These are phyloP conservation scores for Ophiostoma angusticollis DNA, from an alignment of 2,329 filamentous ascomycete species.

Conservation along the genomic window DNA sequence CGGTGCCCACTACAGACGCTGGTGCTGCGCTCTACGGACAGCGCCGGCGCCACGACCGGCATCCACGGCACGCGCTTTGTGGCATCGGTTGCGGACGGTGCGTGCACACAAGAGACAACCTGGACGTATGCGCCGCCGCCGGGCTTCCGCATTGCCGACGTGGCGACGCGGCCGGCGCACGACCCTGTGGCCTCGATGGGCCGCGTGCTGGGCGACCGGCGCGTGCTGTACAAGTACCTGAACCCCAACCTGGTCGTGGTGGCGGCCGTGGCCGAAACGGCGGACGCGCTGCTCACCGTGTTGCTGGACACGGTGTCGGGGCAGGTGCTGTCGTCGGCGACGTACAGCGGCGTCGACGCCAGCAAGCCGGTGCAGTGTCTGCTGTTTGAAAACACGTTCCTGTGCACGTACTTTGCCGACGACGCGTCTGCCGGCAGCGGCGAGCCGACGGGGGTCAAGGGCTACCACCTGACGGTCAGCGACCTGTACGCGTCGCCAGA, in stretches of 20 bases:
- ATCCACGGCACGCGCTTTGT: slow-evolving; percentile 44
- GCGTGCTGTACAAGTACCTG: slow-evolving; percentile 95
- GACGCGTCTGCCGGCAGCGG: slow-evolving; percentile 17
- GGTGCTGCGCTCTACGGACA: no score
- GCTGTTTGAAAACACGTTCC: slow-evolving; percentile 90
- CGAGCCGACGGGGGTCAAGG: slow-evolving; percentile 49
- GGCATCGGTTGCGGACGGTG: slow-evolving; percentile 26
- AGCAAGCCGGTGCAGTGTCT: slow-evolving; percentile 61
- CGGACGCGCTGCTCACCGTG: slow-evolving; percentile 55
- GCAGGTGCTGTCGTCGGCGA: slow-evolving; percentile 58
- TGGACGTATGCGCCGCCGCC: slow-evolving; percentile 64
- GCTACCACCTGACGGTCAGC: slow-evolving; percentile 72
- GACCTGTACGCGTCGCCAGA: slow-evolving; percentile 82
- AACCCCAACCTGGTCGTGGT: slow-evolving; percentile 77
- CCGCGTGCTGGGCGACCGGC: slow-evolving; percentile 78
- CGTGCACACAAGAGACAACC: slow-evolving; percentile 32
- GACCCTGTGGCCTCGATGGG: slow-evolving; percentile 93
- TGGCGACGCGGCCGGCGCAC: slow-evolving; percentile 57
- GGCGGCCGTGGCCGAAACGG: slow-evolving; percentile 48
- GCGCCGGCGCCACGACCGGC: slow-evolving; percentile 23
- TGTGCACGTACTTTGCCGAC: slow-evolving; percentile 63
- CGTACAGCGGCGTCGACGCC: slow-evolving; percentile 61
- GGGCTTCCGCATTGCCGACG: slow-evolving; percentile 53
- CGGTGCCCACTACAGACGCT: slow-evolving; percentile 39
- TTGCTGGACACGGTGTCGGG: slow-evolving; percentile 81